Evolutionary conservation across 2,329 filamentous ascomycete species (phyloP).

Genomic region (Diaporthe helianthi): DNA sequence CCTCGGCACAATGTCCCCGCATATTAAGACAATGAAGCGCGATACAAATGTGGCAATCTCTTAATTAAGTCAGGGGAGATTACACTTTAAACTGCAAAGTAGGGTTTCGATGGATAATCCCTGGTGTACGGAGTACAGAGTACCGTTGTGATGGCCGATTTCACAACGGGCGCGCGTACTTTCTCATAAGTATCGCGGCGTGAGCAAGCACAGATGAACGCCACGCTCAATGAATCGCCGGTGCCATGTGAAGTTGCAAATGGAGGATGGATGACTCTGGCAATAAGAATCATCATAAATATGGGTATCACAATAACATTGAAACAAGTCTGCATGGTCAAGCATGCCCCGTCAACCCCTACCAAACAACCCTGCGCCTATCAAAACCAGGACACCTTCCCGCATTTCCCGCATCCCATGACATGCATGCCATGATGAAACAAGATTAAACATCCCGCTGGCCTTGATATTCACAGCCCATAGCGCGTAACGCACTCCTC

Average conservation of each 20-base stretch:
- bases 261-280: neutral
- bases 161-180: neutral
- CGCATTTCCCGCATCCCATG: neutral
- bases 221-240: neutral
- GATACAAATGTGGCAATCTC: neutral
- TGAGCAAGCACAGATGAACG: neutral
- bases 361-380: neutral
- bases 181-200: neutral
- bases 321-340: neutral
- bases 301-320: conserved; percentile 30
- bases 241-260: neutral
- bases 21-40: neutral
- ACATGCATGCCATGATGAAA: neutral
- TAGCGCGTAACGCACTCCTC: conserved; percentile 75
- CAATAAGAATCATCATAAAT: neutral
- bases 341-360: neutral
- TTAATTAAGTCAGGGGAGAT: neutral
- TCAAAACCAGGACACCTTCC: neutral
- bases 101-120: neutral
- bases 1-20: neutral
- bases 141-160: neutral
- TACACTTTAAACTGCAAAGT: neutral
- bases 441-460: neutral
- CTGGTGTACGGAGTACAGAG: too few relatives aligned
- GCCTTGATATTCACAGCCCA: conserved; percentile 48